Evolutionary conservation across 2,329 filamentous ascomycete species (phyloP).

Genomic region (Phoma herbarum): DNA sequence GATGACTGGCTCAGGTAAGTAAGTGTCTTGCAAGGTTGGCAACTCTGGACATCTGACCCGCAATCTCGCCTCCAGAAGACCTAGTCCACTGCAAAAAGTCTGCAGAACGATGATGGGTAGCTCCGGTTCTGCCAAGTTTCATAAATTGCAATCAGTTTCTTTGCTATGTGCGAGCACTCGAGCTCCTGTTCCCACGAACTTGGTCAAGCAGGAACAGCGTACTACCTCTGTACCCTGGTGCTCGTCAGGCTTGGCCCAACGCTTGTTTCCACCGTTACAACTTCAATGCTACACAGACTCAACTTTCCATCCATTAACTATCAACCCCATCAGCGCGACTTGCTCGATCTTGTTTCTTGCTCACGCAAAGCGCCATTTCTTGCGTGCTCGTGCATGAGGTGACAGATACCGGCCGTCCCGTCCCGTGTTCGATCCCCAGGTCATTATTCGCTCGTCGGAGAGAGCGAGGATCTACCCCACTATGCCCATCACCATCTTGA

Average conservation of each 20-base stretch:
- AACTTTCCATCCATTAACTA: conserved; percentile 1
- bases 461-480: conserved; percentile 19
- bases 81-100: no score
- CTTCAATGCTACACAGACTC: neutral
- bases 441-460: conserved; percentile 16
- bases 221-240: conserved; percentile 1
- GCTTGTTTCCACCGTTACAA: conserved; percentile 14
- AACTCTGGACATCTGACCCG: no score
- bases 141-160: neutral
- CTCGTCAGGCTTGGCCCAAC: conserved; percentile 3
- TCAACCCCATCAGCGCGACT: neutral
- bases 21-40: no score
- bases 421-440: conserved; percentile 13
- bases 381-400: conserved; percentile 7
- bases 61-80: no score
- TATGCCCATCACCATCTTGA: neutral
- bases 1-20: no score
- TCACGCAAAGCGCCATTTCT: neutral
- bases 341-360: neutral
- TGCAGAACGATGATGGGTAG: no score
- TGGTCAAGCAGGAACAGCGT: neutral
- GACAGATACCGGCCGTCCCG: conserved; percentile 9
- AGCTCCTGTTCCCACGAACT: neutral
- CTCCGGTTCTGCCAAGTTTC: no score
- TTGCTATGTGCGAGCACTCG: neutral